Evolutionary conservation across 192 early-diverging fungal species (phyloP), one percentile per base, ranked within the genome.

Genomic region (Linnemannia hyalina): DNA sequence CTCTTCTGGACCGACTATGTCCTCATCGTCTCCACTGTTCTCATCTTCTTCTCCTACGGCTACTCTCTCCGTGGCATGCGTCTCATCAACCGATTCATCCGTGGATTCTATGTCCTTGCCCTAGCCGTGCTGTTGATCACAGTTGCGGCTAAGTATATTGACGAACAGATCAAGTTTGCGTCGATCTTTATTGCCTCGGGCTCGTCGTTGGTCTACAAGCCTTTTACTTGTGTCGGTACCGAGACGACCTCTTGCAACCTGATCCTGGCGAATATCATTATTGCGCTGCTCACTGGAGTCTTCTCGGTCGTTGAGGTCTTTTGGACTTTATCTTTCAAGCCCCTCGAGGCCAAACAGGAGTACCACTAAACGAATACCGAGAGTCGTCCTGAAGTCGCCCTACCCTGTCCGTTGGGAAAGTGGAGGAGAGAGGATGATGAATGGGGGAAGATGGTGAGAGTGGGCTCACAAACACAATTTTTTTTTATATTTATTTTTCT

Each of bases 1-100:
- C 60, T 65, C 60, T 65, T 65, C 26, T 65, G 60, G 60, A 65
- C 8, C 29, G 60, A 65, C 60, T 65, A 65, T 65, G 60, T 65
- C 11, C 60, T 65, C 60, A 65, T 65, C 60, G 29, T 65, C 26
- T 10, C 60, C 13, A 32, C 60, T 3, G 11, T 65, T 26, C 29
- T 65, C 29, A 26, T 32, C 29, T 65, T 65, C 60, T 65, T 65
- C 23, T 23, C 60, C 29, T 65, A 65, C 11, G 29, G 1, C 60
- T 65, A 65, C 60, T 15, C 60, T 65, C 60, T 65, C 60, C 29
- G 60, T 13, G 60, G 60, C 60, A 65, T 35, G 60, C 60, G 60
- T 65, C 29, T 16, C 11, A 13, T 4, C 26, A 26, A 65, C 60
- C 60, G 60, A 15, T 29, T 65, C 26, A 3, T 15, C 60, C 60